Base-by-base conservation (phyloP, 2,329 filamentous ascomycete species). In the Fusarium pseudonygamai region DNA sequence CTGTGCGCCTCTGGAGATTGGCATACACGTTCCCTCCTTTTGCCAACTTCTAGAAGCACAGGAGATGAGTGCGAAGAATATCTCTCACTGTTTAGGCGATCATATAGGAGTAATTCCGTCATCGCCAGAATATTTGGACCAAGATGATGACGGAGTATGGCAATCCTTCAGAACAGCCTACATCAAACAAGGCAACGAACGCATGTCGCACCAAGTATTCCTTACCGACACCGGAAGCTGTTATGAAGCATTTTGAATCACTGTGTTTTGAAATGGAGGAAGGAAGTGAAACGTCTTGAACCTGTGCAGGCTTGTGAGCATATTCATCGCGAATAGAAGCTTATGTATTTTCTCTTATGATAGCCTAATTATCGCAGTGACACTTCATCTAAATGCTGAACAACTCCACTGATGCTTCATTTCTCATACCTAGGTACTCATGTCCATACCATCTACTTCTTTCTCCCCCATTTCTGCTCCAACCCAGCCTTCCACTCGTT, bases 401-500 rank as follows among this genome's bases (percentile, higher is more conserved):
- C 40, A 71, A 71, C 67, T 71, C 63, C 52, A 30, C 22, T 47
- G 5, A 64, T 60, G 57, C 62, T 67, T 66, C 53, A 55, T 66
- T 46, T n/a, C 64, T 39, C n/a, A 60, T 70, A 60, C 34, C 28
- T 39, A 22, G 20, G 16, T n/a, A 12, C 18, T 28, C n/a, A 28
- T 13, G 32, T 28, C 2, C 26, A 43, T 22, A 30, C 20, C 18
- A 57, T 49, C 26, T 46, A 60, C 37, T 43, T 53, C 20, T 52
- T 20, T 8, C 67, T 52, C 15, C 61, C 66, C 82, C 82, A 83
- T 34, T 65, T 78, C 68, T 77, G 70, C 66, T 79, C 75, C 45
- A 85, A 52, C 26, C 59, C 72, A 43, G 75, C 73, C 71, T 83
- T 82, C 83, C 83, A 85, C 49, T 82, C 80, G 0, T 64, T 74